Evolutionary conservation across 208 protist species (phyloP).

Genomic region (Angomonas desouzai): DNA sequence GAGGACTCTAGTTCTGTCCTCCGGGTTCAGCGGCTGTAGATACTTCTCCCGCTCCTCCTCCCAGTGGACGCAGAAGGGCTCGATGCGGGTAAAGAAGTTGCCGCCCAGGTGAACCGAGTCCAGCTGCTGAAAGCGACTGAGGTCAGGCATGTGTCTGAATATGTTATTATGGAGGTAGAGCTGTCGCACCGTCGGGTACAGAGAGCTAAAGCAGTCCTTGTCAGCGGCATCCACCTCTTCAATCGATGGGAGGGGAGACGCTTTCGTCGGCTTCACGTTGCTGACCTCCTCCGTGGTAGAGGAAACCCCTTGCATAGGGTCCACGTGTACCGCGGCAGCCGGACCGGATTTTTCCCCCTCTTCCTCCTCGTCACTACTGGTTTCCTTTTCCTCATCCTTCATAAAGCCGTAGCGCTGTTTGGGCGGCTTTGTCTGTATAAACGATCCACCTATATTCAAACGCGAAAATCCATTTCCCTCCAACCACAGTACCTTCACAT

Average conservation of each 20-base stretch:
- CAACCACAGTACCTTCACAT: constrained; percentile 92
- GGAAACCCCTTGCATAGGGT: neutral
- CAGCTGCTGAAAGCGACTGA: constrained; percentile 79
- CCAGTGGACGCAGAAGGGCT: constrained; percentile 50
- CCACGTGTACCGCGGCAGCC: neutral
- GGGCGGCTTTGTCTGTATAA: constrained; percentile 37
- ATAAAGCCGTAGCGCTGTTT: constrained; percentile 14
- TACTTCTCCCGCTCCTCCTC: constrained; percentile 16
- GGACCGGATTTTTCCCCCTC: constrained; percentile 4
- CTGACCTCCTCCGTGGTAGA: neutral
- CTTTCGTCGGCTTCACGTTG: constrained; percentile 14
- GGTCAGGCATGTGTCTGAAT: constrained; percentile 80
- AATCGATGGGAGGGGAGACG: constrained; percentile 15
- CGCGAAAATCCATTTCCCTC: constrained; percentile 84
- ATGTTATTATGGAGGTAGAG: constrained; percentile 94
- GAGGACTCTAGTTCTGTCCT: neutral
- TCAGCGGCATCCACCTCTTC: constrained; percentile 15
- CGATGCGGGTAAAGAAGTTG: constrained; percentile 81
- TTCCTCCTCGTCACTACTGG: neutral
- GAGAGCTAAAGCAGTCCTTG: constrained; percentile 73
- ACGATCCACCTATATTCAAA: constrained; percentile 55
- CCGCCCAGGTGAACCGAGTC: constrained; percentile 87
- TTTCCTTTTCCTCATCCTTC: constrained; percentile 17
- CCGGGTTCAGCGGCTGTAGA: neutral
- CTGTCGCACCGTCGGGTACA: constrained; percentile 81